Conservation (phyloP, 2,329 filamentous ascomycete genomes). For the Colletotrichum noveboracense region DNA sequence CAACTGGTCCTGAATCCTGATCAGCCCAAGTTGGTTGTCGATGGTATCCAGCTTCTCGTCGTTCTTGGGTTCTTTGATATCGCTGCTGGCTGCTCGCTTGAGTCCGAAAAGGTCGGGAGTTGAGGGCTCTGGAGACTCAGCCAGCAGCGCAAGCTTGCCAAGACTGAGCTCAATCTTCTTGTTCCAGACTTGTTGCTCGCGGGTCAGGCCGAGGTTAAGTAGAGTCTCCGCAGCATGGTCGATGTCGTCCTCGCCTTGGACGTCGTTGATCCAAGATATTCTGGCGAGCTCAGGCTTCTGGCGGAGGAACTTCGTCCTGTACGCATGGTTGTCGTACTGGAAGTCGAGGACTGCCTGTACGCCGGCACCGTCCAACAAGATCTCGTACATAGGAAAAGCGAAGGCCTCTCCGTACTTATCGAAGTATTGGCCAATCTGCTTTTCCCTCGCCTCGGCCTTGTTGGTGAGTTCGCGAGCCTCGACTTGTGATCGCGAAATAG, state of each 20-base stretch:
- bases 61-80: conserved; percentile 40
- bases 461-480: conserved; percentile 39
- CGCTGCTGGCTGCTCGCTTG: conserved; percentile 42
- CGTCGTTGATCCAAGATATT: conserved; percentile 94
- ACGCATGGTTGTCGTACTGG: conserved; percentile 68
- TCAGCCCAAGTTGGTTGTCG: conserved; percentile 69
- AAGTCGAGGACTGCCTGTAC: conserved; percentile 75
- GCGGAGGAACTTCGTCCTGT: conserved; percentile 80
- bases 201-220: conserved; percentile 69
- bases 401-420: conserved; percentile 69
- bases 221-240: conserved; percentile 75
- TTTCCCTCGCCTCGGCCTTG: conserved; percentile 50
- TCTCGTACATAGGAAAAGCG: conserved; percentile 80
- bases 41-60: conserved; percentile 56
- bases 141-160: conserved; percentile 80
- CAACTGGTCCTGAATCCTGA: conserved; percentile 80
- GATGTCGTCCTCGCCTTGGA: conserved; percentile 78
- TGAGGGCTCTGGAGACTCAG: conserved; percentile 51
- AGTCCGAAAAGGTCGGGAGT: conserved; percentile 24
- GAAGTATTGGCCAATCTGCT: conserved; percentile 60
- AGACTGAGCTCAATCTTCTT: conserved; percentile 93
- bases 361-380: conserved; percentile 71
- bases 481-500: conserved; percentile 7
- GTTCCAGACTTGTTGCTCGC: conserved; percentile 85
- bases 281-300: conserved; percentile 74